phyloP scores from a whole-genome alignment of 1,284 basidiomycete genomes.

The Mixia osmundae region DNA sequence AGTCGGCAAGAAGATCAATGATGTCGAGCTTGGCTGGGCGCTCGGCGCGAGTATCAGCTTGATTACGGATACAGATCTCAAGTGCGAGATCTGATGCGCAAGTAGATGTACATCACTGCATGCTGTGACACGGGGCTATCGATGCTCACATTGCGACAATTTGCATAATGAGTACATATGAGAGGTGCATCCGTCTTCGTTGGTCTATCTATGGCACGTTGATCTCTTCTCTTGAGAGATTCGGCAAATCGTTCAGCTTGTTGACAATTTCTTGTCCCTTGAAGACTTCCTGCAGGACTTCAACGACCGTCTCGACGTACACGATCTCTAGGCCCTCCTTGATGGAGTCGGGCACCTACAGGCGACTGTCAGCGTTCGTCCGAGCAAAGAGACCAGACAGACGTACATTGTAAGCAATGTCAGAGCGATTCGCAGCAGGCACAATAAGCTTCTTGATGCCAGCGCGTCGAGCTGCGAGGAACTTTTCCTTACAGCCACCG shows the following conservation, averaged over 20 bases:
- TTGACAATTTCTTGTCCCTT: conserved; percentile 12
- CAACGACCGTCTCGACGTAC: conserved; percentile 64
- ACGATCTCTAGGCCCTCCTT: conserved; percentile 81
- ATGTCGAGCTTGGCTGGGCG: conserved; percentile 92
- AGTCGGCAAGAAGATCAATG: conserved; percentile 69
- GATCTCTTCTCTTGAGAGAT: no score
- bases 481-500: conserved; percentile 59
- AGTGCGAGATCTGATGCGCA: no score
- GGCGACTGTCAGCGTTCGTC: neutral
- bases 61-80: no score
- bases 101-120: no score
- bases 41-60: no score
- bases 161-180: no score
- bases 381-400: neutral
- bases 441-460: conserved; percentile 59
- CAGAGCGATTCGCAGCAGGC: conserved; percentile 61
- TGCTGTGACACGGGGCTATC: no score
- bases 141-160: no score
- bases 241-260: conserved; percentile 8
- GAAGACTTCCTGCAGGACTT: conserved; percentile 14
- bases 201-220: conserved; percentile 3
- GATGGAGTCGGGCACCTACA: conserved; percentile 51
- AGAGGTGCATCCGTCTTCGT: neutral
- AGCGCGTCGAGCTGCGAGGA: conserved; percentile 60
- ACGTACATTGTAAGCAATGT: conserved; percentile 69